Percentiles rank a stretch among this genome's conserved stretches.
Evolutionary conservation across 73 alveolate genomes (phyloP).

Genomic region (Paramecium sonneborni): DNA sequence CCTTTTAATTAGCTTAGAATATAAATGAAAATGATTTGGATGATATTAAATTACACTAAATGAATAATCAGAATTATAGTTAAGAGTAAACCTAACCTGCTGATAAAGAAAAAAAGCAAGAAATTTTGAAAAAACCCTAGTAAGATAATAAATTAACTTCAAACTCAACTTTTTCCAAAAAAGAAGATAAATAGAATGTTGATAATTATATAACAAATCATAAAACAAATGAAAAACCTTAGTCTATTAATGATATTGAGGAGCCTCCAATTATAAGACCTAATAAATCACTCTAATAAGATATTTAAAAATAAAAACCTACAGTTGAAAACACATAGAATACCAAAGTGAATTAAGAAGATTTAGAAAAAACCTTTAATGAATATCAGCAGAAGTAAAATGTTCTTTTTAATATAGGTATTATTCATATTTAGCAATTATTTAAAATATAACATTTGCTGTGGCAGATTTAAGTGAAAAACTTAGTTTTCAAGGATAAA

Average conservation of each 20-base stretch:
- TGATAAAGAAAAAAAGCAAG: not conserved
- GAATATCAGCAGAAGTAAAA: no score
- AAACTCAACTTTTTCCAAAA: not conserved
- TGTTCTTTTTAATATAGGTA: no score
- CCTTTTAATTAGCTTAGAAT: not conserved
- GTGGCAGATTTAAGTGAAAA: not conserved
- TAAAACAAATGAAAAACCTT: not conserved
- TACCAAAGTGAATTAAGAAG: not conserved
- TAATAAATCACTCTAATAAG: not conserved
- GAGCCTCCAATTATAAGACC: slow-evolving; percentile 8
- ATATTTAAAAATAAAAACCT: not conserved
- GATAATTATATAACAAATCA: not conserved
- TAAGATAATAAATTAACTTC: not conserved
- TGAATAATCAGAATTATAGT: not conserved
- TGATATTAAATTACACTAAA: not conserved
- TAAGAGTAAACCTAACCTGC: not conserved
- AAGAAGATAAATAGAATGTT: not conserved
- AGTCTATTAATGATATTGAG: not conserved
- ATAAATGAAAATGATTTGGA: not conserved
- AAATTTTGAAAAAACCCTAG: not conserved
- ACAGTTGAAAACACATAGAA: not conserved
- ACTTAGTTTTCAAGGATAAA: not conserved
- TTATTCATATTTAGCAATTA: not conserved
- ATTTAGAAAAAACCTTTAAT: not conserved
- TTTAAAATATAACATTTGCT: not conserved